Conservation (phyloP, 345 rosid genomes). For the Aurinia saxatilis region DNA sequence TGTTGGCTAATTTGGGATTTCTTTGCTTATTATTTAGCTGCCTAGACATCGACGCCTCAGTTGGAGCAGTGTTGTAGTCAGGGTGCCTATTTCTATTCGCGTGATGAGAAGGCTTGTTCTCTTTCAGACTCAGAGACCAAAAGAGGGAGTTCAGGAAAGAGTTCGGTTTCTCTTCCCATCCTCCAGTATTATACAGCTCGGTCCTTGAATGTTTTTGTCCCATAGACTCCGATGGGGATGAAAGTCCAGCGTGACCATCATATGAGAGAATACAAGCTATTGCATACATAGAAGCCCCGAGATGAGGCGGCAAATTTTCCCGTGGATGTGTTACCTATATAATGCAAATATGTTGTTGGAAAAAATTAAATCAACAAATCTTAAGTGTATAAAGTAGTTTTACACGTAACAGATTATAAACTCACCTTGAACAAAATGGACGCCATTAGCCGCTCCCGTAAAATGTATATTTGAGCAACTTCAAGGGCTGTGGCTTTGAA, state of each 20-base stretch:
- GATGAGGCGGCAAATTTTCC: slow-evolving; percentile 50
- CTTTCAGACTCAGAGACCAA: slow-evolving; percentile 31
- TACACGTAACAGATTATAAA: neutral
- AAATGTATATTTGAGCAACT: slow-evolving; percentile 82
- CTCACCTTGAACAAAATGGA: slow-evolving; percentile 73
- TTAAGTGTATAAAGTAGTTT: neutral
- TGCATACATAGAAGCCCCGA: slow-evolving; percentile 57
- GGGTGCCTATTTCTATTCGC: slow-evolving; percentile 2
- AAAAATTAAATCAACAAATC: neutral
- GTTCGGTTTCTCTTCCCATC: slow-evolving; percentile 22
- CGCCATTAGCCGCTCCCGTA: slow-evolving; percentile 67
- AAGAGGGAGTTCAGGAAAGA: slow-evolving; percentile 27
- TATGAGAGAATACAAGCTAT: slow-evolving; percentile 49
- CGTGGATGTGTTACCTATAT: slow-evolving; percentile 59
- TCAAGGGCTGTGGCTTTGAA: slow-evolving; percentile 68
- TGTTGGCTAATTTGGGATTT: neutral
- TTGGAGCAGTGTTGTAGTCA: neutral
- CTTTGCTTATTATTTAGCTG: slow-evolving; percentile 7
- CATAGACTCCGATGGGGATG: slow-evolving; percentile 32
- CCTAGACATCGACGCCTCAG: slow-evolving; percentile 1
- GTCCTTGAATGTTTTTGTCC: slow-evolving; percentile 38
- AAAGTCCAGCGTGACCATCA: slow-evolving; percentile 53
- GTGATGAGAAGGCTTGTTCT: slow-evolving; percentile 15
- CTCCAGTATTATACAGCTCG: slow-evolving; percentile 31
- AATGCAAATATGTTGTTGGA: neutral